These are phyloP conservation scores for Blastomyces parvus DNA, from an alignment of 2,329 filamentous ascomycete species.

Conservation along the genomic window DNA sequence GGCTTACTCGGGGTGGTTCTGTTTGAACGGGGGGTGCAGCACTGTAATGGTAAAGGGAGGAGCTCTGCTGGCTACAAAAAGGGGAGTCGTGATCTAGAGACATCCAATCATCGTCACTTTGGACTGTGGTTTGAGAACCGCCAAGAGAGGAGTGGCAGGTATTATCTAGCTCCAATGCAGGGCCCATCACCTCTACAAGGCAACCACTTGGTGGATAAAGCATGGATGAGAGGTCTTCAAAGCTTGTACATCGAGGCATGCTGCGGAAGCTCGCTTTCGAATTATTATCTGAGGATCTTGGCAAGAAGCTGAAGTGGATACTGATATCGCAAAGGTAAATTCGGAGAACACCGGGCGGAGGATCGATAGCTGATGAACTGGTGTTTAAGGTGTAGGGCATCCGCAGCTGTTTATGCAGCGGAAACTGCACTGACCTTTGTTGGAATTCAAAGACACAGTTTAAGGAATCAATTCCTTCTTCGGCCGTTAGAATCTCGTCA, in stretches of 20 bases:
- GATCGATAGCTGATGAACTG: conserved; percentile 8
- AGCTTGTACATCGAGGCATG: not conserved
- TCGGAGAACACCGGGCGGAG: conserved; percentile 11
- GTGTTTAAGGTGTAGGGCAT: conserved; percentile 8
- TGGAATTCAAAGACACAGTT: conserved; percentile 11
- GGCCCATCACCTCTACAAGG: not conserved
- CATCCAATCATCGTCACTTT: conserved; percentile 4
- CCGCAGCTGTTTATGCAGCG: not conserved
- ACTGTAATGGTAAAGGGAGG: conserved; percentile 1
- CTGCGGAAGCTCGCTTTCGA: not conserved
- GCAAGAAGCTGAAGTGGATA: conserved; percentile 9
- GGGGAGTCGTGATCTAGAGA: conserved; percentile 14
- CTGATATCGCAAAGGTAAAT: conserved; percentile 10
- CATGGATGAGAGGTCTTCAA: conserved; percentile 1
- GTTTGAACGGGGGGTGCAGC: not conserved
- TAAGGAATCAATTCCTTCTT: not conserved
- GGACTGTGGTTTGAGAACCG: conserved; percentile 1
- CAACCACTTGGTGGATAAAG: not conserved
- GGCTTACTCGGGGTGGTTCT: not conserved
- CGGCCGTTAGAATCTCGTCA: not conserved
- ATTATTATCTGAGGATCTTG: not conserved
- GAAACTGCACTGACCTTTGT: not conserved
- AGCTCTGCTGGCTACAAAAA: conserved; percentile 16
- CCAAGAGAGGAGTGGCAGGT: not conserved
- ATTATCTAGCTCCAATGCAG: not conserved